Evolutionary conservation across 164 flowering plant genomes (phyloP).

Genomic region (Litsea cubeba): DNA sequence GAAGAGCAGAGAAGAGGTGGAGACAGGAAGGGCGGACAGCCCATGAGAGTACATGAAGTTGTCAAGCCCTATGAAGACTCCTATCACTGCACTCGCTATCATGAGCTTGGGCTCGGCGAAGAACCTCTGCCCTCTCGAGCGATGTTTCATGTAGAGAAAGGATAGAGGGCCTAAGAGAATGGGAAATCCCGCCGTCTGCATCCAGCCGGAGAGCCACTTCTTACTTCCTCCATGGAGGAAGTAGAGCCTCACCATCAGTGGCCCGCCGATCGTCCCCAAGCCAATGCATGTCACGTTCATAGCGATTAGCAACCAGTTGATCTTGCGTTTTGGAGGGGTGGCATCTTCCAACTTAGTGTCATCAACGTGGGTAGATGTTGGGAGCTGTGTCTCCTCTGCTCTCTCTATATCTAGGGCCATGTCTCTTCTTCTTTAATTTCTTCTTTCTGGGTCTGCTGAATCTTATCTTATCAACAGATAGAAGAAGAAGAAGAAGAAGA

Average conservation of each 20-base stretch:
- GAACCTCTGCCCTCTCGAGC: not conserved
- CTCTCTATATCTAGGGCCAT: constrained; percentile 9
- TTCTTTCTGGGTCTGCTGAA: not conserved
- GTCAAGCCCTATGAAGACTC: constrained; percentile 16
- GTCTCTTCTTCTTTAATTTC: not conserved
- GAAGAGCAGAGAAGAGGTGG: constrained; percentile 21
- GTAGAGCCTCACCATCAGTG: constrained; percentile 15
- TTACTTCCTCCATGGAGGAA: constrained; percentile 18
- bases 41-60: constrained; percentile 21
- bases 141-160: not conserved
- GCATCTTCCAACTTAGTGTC: not conserved
- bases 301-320: constrained; percentile 8
- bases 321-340: constrained; percentile 2
- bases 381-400: constrained; percentile 1
- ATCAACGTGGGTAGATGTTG: not conserved
- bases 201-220: constrained; percentile 15
- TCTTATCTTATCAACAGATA: not conserved
- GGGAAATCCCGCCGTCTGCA: constrained; percentile 19
- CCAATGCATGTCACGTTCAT: not conserved
- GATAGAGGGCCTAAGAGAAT: constrained; percentile 9
- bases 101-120: constrained; percentile 12
- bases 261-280: constrained; percentile 13
- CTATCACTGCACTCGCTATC: constrained; percentile 7
- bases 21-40: constrained; percentile 17
- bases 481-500: not conserved